Base-by-base conservation (phyloP, 2,329 filamentous ascomycete genomes). In the Monascus ruber region DNA sequence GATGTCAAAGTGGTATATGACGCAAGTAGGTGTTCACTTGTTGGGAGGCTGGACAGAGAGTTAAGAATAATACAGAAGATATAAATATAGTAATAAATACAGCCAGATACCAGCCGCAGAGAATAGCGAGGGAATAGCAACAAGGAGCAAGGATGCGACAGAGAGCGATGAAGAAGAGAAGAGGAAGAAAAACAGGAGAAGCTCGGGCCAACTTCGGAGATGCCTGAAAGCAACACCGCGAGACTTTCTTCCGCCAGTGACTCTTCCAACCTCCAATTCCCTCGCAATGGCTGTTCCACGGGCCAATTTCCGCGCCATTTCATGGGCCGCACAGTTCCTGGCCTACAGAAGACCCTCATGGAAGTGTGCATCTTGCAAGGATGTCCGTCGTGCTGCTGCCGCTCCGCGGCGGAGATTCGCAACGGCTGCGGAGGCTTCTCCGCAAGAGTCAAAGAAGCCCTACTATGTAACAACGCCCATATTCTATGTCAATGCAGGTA, bases 401-500 rank as follows among this genome's bases (percentile, higher is more conserved):
- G 41, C 42, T 36, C 45, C 50, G 41, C 53, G 49, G 28, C 53
- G 56, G 40, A 49, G 50, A 40, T 49, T 55, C 45, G 55, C 58
- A 44, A 57, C 58, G 32, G 48, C 47, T 11, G 40, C 58, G 35
- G 38, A 42, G 11, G 32, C 10, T 7, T 7, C 9, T n/a, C 9
- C 9, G 32, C 24, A 39, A 47, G 41, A 39, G 31, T 39, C 48
- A 3, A 60, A 66, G 44, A 96, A 96, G 68, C 87, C 89, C 6
- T 95, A 82, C 69, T 98, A 96, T 70, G 73, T 94, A 54, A 96
- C 91, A 4, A 93, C 87, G 6, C 91, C 91, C 2, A 98, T 98
- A 42, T 98, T 96, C 70, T 98, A 98, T 64, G 91, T 98, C 68
- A 98, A 98, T 74, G 85, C 88, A 40, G 79, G 85, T 88, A 68